Base-by-base conservation (phyloP, 345 rosid species). In the Populus deltoides region DNA sequence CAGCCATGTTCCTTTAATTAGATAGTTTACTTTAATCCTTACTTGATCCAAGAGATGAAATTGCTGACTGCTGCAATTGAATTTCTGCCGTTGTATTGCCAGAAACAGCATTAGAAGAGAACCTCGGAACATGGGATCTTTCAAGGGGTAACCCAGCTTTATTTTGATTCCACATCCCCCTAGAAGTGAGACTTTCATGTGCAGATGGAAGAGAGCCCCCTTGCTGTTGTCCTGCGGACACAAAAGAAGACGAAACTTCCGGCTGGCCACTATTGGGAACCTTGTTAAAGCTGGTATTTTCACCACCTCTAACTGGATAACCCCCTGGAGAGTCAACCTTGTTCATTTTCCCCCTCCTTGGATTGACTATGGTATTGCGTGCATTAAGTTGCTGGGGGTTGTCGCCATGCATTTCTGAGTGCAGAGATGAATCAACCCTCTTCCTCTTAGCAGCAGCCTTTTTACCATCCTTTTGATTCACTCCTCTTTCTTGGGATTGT, bases 401-500 rank as follows among this genome's bases (percentile, higher is more conserved):
- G 49, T 90, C 97, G 61, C 72, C 70, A 79, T 87, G 88, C 65
- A 83, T 68, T 77, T 94, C 97, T 31, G 82, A 79, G 16, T 82
- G 79, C 72, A 81, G 71, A 75, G 92, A 89, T 41, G 92, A 86
- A 80, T 91, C 96, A 73, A 87, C 90, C 79, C 98, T 86, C 88
- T 90, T 94, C 80, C 98, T 88, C 92, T 94, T 94, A 53, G 87
- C 68, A 41, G 86, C 85, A 38, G 85, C 85, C 82, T 87, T 92
- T 78, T 82, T 91, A 75, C 77, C 83, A 77, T 92, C 94, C 70
- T 81, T 89, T 76, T 88, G 89, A 80, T 78, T 89, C 76, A 72
- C 80, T 74, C 84, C 87, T 80, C 92, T 87, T 79, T 95, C 98
- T 80, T 92, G 99, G 35, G 98, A 85, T 80, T 91, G 97, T 11